Conservation (phyloP, 768 basidiomycete genomes). For the Panaeolus papilionaceus region DNA sequence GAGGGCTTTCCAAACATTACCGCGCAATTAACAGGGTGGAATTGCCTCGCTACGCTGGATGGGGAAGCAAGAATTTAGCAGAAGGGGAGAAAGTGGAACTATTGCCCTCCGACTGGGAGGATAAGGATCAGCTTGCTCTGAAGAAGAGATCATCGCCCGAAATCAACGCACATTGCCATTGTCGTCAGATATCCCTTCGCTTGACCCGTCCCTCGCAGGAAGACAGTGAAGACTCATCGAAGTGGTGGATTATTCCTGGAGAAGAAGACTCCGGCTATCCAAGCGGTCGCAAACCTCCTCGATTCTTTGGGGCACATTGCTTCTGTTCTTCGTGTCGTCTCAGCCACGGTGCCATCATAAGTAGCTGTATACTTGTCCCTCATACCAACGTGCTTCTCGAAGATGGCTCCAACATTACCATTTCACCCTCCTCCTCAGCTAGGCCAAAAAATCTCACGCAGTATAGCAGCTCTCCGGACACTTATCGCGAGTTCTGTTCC, state of each 20-base stretch:
- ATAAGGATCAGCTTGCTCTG: conserved; percentile 1
- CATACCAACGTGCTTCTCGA: conserved; percentile 25
- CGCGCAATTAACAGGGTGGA: conserved; percentile 24
- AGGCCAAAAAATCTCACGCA: conserved; percentile 32
- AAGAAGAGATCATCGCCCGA: conserved; percentile 15
- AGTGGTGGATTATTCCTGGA: conserved; percentile 35
- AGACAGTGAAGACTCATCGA: conserved; percentile 28
- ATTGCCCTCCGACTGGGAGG: conserved; percentile 32
- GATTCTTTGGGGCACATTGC: conserved; percentile 38
- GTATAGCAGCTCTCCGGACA: conserved; percentile 36
- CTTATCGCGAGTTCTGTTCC: conserved; percentile 36
- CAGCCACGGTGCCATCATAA: conserved; percentile 30
- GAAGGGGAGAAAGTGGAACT: conserved; percentile 10
- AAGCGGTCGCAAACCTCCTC: conserved; percentile 20
- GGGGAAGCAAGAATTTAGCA: conserved; percentile 15
- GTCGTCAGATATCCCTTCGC: conserved; percentile 30
- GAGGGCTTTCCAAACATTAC: conserved; percentile 37
- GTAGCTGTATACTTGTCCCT: conserved; percentile 28
- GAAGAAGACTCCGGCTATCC: conserved; percentile 16
- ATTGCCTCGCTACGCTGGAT: conserved; percentile 29
- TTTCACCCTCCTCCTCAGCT: background rate
- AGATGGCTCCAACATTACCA: conserved; percentile 11
- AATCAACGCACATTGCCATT: conserved; percentile 33
- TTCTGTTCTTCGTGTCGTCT: conserved; percentile 35
- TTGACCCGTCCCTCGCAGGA: conserved; percentile 32